Conservation (phyloP, 2,329 filamentous ascomycete species). For the Apiospora aurea region DNA sequence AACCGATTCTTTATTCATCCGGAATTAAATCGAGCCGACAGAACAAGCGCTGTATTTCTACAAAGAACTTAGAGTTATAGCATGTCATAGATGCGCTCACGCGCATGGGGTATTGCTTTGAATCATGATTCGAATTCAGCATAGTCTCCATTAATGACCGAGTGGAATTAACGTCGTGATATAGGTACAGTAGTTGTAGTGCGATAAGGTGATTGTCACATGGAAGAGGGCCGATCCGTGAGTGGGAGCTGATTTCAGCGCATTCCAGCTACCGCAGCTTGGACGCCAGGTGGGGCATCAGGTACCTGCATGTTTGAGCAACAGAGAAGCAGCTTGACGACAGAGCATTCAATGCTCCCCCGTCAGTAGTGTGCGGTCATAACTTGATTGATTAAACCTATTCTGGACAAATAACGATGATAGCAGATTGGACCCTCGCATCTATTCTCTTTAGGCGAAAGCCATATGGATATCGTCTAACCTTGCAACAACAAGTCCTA, state of each 20-base stretch:
- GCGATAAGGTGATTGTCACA: slow-evolving; percentile 12
- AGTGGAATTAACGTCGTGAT: not conserved
- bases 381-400: not conserved
- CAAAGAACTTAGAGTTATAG: not conserved
- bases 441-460: not conserved
- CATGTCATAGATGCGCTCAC: not conserved
- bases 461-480: not conserved
- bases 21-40: not conserved
- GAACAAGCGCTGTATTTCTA: not conserved
- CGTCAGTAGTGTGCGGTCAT: not conserved
- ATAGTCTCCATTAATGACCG: not conserved
- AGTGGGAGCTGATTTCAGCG: not conserved
- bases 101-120: not conserved
- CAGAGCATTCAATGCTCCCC: not conserved
- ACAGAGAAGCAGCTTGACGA: not conserved
- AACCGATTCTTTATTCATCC: not conserved
- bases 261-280: not conserved
- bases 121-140: not conserved
- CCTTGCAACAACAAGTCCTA: not conserved
- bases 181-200: not conserved
- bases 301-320: not conserved
- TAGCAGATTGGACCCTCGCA: not conserved
- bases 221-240: not conserved
- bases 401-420: not conserved
- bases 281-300: not conserved